Evolutionary conservation across 352 stramenopile species (phyloP), one percentile per base, ranked within the genome.

Genomic region (Phytopythium montanum): DNA sequence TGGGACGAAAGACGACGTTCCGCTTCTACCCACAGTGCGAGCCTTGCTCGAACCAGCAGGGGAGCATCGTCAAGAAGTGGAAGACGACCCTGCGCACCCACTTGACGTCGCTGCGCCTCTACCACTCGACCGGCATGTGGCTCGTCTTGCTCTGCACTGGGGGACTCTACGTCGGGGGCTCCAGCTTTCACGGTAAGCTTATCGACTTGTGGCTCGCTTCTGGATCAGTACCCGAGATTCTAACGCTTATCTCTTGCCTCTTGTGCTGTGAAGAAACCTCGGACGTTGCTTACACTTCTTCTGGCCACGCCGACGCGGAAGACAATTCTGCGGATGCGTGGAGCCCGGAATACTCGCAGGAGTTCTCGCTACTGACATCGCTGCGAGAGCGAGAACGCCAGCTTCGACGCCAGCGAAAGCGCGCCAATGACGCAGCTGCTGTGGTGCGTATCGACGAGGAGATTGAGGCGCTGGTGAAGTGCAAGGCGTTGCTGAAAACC

Each of bases 21-120:
- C 84, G 84, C 16, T 95, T 92, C 64, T 95, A 94, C 52, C 86
- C 86, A 38, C 86, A 95, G 65, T 95, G 86, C 55, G 74, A 88
- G 49, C 61, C 72, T 41, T 95, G 86, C 70, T 95, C 86, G 28
- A 95, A 93, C 65, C 70, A 87, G 55, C 84, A 91, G 55, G 71
- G 62, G 13, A 68, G 56, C 8, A 69, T 87, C 18, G 84, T 91
- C 34, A 90, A 90, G 60, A 73, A 83, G 50, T 81, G 61, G 59
- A 80, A 78, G 68, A 73, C 64, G 54, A 89, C 75, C 36, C 66
- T 93, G 33, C 83, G 86, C 54, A 70, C 83, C 45, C 86, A 95
- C 51, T 52, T 94, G 19, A 36, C 56, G 49, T 76, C 78, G 1
- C 64, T 92, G 53, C 82, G 86, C 19, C 52, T 83, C 39, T 93